phyloP scores from a whole-genome alignment of 345 rosid species.

The Aethionema arabicum region DNA sequence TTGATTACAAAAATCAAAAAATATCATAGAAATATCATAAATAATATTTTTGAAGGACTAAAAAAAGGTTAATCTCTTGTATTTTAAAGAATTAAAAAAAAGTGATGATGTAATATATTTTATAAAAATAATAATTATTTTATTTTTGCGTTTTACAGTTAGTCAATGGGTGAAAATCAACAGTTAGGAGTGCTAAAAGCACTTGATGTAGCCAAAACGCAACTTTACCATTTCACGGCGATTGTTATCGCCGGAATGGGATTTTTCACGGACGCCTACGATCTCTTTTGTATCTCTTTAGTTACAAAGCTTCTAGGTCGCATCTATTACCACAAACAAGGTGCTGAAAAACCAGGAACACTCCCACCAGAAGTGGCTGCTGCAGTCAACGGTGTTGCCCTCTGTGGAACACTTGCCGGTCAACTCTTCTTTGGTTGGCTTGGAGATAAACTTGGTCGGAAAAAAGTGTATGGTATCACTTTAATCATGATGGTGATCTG shows the following conservation, averaged over 20 bases:
- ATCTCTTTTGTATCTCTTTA: constrained; percentile 38
- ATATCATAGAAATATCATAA: too few relatives aligned
- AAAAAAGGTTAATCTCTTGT: not conserved
- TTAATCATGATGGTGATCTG: constrained; percentile 52
- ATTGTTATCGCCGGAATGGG: constrained; percentile 44
- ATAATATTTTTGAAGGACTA: too few relatives aligned
- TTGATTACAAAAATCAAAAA: too few relatives aligned
- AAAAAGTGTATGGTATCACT: constrained; percentile 54
- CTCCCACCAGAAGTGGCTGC: constrained; percentile 49
- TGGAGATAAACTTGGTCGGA: constrained; percentile 56
- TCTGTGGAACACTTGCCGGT: constrained; percentile 53
- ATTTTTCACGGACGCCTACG: constrained; percentile 43
- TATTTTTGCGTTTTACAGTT: not conserved
- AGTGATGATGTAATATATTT: not conserved
- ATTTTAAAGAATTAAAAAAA: not conserved
- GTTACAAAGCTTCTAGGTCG: constrained; percentile 39
- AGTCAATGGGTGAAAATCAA: constrained; percentile 27
- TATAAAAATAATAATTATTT: not conserved
- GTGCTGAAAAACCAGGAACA: constrained; percentile 40
- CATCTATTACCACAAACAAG: constrained; percentile 32
- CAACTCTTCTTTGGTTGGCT: constrained; percentile 64
- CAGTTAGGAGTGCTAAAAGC: constrained; percentile 34
- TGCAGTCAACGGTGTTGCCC: constrained; percentile 57
- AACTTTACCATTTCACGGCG: constrained; percentile 35
- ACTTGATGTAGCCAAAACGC: constrained; percentile 39